A percentile compares a stretch with the other conserved stretches of the same genome.
phyloP scores from a whole-genome alignment of 2,329 filamentous ascomycete species.

The Aspergillus sp. region DNA sequence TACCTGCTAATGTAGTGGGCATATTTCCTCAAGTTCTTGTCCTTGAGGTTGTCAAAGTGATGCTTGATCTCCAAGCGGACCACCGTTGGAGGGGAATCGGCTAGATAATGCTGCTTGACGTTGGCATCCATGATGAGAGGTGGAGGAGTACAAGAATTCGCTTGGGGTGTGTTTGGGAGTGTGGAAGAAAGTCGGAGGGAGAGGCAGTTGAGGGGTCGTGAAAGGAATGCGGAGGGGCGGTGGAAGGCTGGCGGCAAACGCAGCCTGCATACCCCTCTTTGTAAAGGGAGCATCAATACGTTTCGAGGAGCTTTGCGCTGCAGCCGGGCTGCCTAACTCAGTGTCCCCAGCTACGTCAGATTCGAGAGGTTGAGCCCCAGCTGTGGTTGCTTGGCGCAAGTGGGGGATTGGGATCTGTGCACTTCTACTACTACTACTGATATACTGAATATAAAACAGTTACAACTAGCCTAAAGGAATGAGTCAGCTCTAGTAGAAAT shows the following conservation, averaged over 20 bases:
- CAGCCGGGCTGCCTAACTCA: not conserved
- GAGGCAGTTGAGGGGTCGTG: conserved; percentile 26
- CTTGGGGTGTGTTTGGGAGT: conserved; percentile 23
- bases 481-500: too few relatives aligned
- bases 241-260: conserved; percentile 27
- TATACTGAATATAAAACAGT: too few relatives aligned
- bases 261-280: conserved; percentile 23
- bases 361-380: not conserved
- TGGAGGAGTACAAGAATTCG: conserved; percentile 21
- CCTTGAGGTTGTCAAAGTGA: conserved; percentile 73
- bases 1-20: conserved; percentile 85
- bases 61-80: conserved; percentile 88
- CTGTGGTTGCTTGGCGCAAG: conserved; percentile 22
- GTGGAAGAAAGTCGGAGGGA: conserved; percentile 23
- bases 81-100: conserved; percentile 86
- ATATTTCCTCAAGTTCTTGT: conserved; percentile 77
- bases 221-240: conserved; percentile 22
- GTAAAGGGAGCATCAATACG: conserved; percentile 27
- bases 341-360: conserved; percentile 14
- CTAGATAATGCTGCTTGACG: conserved; percentile 71
- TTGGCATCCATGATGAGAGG: conserved; percentile 43
- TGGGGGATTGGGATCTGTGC: conserved; percentile 10
- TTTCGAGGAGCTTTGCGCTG: conserved; percentile 12
- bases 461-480: too few relatives aligned
- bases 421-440: not conserved